These are phyloP conservation scores for Daldinia loculata DNA, from an alignment of 495 filamentous ascomycete species.

Conservation along the genomic window DNA sequence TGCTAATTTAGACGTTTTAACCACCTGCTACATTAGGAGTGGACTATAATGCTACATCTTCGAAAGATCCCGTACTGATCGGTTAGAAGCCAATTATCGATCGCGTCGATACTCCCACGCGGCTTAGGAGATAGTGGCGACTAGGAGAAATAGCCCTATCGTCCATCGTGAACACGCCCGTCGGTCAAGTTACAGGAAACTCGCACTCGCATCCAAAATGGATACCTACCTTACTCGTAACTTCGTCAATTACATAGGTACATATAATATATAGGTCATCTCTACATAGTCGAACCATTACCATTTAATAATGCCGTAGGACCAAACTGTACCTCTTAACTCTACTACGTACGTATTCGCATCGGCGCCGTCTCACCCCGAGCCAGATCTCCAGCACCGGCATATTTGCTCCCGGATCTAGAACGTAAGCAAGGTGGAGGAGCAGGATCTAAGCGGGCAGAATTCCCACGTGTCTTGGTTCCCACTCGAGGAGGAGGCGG, in stretches of 20 bases:
- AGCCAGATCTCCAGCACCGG: background rate
- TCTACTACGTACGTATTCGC: background rate
- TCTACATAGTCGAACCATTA: background rate
- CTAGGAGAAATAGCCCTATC: background rate
- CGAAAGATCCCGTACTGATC: background rate
- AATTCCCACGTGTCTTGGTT: conserved; percentile 15
- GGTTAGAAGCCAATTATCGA: background rate
- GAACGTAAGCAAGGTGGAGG: conserved; percentile 7
- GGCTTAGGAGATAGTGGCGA: background rate
- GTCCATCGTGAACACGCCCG: background rate
- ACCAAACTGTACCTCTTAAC: background rate
- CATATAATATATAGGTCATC: background rate
- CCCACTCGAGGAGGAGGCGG: conserved; percentile 10
- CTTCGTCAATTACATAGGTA: too few relatives aligned
- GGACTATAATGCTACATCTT: background rate
- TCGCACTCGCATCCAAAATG: background rate
- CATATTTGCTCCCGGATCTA: conserved; percentile 9
- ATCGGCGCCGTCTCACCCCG: background rate
- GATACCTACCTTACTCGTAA: background rate
- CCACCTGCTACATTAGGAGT: conserved; percentile 1
- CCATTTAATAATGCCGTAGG: background rate
- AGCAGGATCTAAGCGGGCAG: conserved; percentile 1
- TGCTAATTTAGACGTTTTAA: background rate
- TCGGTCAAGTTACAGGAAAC: background rate
- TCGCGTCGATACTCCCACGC: background rate